Evolutionary conservation across 352 stramenopile genomes (phyloP).

Genomic region (Phytopythium oedochilum): DNA sequence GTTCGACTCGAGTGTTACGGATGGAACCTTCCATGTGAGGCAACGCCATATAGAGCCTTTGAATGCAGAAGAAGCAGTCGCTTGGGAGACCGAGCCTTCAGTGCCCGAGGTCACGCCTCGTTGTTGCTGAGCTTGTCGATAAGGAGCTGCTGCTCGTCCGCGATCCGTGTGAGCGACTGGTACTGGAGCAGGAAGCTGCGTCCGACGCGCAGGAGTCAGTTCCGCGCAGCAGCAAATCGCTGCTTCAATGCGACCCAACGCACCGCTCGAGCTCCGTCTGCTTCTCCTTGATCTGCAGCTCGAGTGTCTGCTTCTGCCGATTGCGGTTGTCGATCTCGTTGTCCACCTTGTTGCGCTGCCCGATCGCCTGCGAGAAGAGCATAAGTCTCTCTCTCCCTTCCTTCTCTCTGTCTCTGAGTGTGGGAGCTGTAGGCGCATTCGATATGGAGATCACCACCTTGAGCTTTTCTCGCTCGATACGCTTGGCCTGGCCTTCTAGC

Average conservation of each 20-base stretch:
- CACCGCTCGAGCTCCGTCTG: constrained; percentile 75
- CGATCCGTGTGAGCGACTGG: constrained; percentile 72
- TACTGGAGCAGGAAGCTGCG: constrained; percentile 75
- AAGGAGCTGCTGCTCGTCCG: constrained; percentile 72
- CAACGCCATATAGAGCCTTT: no score
- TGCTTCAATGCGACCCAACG: no score
- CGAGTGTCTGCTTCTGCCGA: constrained; percentile 74
- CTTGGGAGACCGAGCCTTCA: no score
- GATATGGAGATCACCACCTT: no score
- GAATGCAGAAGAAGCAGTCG: no score
- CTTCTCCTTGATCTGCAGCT: constrained; percentile 80
- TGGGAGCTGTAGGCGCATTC: no score
- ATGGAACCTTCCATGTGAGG: no score
- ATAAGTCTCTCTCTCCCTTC: no score
- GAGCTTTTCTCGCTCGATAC: constrained; percentile 79
- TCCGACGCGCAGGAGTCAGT: constrained; percentile 5
- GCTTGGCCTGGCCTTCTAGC: constrained; percentile 70
- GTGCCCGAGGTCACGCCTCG: constrained; percentile 32
- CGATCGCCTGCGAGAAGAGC: constrained; percentile 57
- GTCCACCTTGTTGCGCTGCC: constrained; percentile 75
- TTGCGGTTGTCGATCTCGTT: constrained; percentile 81
- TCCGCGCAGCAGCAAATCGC: no score
- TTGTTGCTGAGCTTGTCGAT: constrained; percentile 89
- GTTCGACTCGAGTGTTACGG: no score
- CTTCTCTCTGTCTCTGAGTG: no score